Evolutionary conservation across 345 rosid genomes (phyloP), one percentile per base, ranked within the genome.

Genomic region (Streptanthus diversifolius): DNA sequence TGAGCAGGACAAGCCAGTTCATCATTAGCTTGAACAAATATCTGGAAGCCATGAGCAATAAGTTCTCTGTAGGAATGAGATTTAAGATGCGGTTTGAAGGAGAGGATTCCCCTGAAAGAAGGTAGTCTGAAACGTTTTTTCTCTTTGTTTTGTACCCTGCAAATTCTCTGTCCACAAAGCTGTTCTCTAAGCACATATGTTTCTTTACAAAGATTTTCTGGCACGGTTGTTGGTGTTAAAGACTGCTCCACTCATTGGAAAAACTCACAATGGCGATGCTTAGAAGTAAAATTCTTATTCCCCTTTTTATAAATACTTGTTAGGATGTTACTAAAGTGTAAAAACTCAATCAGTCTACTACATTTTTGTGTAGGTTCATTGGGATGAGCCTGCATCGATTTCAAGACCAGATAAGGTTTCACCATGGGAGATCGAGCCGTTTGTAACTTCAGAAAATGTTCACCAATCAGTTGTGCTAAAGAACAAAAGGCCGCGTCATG

Each of bases 71-170:
- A 57, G 98, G 98, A 48, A 84, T 86, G 95, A 83, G 93, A 69
- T 91, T 85, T 80, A 90, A 84, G 84, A 95, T 93, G 93, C 84
- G 86, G 71, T 93, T 90, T 81, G 98, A 93, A 72, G 97, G 92
- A 27, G 93, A 90, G 57, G 98, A 90, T 10, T 86, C 96, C 80
- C 97, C 93, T 29, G 96, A 89, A 76, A 85, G 90, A 77, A 89
- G 97, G 98, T 93, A 84, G 47, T 62, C 3, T 41, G 3, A 66
- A 43, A 18, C n/a, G n/a, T 39, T 54, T 53, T 0, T 17, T 68
- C 40, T 8, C 41, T 33, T 71, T 52, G 51, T 25, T 10, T 47
- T 24, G 41, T 64, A 12, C 18, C 33, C 45, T 39, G 19, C 33
- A 40, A 13, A 32, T 47, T 36, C 44, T 48, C 22, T 65, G 59